Conservation (phyloP, 352 stramenopile genomes). For the Hyaloperonospora arabidopsidis region DNA sequence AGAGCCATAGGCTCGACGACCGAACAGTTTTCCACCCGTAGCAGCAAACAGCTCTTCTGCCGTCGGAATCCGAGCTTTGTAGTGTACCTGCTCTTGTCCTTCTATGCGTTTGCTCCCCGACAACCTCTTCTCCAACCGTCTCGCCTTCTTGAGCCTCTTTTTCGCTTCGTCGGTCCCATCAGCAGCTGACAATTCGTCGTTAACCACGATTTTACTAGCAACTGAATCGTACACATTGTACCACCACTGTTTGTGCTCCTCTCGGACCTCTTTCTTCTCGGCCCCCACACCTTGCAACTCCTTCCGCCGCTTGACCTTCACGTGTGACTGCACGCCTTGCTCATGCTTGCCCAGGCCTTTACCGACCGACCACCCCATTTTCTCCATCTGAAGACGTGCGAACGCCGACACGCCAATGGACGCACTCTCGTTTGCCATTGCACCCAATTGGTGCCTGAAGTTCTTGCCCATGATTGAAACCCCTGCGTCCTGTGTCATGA, state of each 20-base stretch:
- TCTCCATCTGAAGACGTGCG: conserved; percentile 85
- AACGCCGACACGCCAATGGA: conserved; percentile 66
- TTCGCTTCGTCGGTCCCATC: conserved; percentile 21
- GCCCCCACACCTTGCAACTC: conserved; percentile 89
- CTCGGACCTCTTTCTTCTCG: conserved; percentile 56
- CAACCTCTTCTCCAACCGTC: conserved; percentile 13
- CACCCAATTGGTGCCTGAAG: conserved; percentile 61
- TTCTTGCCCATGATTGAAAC: conserved; percentile 77
- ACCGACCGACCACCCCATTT: conserved; percentile 94
- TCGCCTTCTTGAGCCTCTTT: conserved; percentile 41
- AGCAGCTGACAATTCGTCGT: conserved; percentile 45
- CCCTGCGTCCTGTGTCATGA: too few relatives aligned
- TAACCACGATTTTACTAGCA: conserved; percentile 81
- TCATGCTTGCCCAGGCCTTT: conserved; percentile 94
- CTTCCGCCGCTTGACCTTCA: conserved; percentile 91
- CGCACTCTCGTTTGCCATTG: conserved; percentile 74
- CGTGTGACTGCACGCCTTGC: conserved; percentile 89
- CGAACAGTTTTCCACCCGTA: conserved; percentile 93
- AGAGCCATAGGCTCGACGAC: conserved; percentile 87
- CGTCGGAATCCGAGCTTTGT: conserved; percentile 46
- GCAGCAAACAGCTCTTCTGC: conserved; percentile 94
- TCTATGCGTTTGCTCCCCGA: conserved; percentile 20
- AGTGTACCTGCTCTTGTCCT: conserved; percentile 27
- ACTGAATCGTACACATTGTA: conserved; percentile 86
- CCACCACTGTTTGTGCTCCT: conserved; percentile 80